phyloP scores from a whole-genome alignment of 768 basidiomycete genomes.

The Gymnopilus junonius region DNA sequence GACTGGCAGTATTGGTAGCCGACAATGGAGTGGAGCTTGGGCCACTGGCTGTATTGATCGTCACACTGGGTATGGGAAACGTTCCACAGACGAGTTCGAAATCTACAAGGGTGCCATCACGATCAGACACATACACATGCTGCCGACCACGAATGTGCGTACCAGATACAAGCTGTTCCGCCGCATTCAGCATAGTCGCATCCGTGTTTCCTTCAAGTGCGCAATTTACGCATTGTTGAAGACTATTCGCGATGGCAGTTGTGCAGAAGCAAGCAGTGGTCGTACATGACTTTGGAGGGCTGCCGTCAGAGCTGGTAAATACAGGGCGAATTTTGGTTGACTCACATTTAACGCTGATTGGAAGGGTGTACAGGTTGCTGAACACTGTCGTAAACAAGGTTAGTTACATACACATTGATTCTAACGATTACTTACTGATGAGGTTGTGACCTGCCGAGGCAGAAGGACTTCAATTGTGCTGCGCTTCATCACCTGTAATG shows the following conservation, averaged over 20 bases:
- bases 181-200: slow-evolving; percentile 10
- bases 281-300: not conserved
- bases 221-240: slow-evolving; percentile 38
- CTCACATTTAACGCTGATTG: not conserved
- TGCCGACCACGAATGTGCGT: slow-evolving; percentile 7
- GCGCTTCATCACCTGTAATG: not conserved
- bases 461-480: not conserved
- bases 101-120: not conserved
- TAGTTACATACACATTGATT: not conserved
- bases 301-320: not conserved
- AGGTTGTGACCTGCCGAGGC: not conserved
- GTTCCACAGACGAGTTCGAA: not conserved
- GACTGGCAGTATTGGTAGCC: not conserved
- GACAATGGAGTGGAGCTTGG: not conserved
- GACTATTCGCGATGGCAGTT: slow-evolving; percentile 9
- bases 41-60: not conserved
- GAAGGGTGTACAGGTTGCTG: not conserved
- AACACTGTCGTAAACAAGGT: not conserved
- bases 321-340: not conserved
- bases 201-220: slow-evolving; percentile 21
- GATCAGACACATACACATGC: not conserved
- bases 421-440: not conserved
- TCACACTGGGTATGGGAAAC: not conserved
- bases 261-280: slow-evolving; percentile 11
- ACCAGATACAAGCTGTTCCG: slow-evolving; percentile 31